Conservation (phyloP, 805 yeast species). For the Saturnispora silvae region DNA sequence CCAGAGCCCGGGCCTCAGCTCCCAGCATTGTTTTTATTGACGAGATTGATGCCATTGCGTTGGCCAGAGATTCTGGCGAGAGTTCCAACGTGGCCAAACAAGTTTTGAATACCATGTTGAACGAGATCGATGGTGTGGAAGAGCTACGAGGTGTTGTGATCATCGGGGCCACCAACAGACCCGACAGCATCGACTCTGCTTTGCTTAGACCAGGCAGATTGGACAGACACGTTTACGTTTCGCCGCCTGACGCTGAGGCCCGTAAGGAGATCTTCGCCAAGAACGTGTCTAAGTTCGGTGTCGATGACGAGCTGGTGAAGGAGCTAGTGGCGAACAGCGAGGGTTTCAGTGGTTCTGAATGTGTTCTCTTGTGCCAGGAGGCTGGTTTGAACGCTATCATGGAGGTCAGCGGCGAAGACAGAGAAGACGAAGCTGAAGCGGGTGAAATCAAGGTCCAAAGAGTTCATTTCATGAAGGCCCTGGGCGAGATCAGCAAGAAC, state of each 20-base stretch:
- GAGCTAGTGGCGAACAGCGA: conserved; percentile 55
- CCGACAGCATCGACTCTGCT: conserved; percentile 88
- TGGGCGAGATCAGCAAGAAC: conserved; percentile 58
- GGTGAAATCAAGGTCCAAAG: conserved; percentile 5
- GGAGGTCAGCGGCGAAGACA: conserved; percentile 52
- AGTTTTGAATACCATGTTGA: conserved; percentile 80
- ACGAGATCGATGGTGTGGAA: conserved; percentile 96
- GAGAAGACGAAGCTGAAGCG: too few species aligned
- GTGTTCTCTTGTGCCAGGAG: conserved; percentile 83
- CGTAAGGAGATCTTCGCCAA: conserved; percentile 68
- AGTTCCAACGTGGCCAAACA: conserved; percentile 67
- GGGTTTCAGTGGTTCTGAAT: conserved; percentile 96
- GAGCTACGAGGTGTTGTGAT: conserved; percentile 87
- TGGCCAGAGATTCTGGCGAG: conserved; percentile 54
- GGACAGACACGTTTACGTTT: conserved; percentile 86
- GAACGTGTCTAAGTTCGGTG: conserved; percentile 53
- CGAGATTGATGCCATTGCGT: conserved; percentile 90
- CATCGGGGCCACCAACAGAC: conserved; percentile 94
- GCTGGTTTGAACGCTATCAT: conserved; percentile 92
- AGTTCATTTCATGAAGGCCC: conserved; percentile 51
- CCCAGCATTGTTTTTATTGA: conserved; percentile 95
- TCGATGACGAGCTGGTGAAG: conserved; percentile 31
- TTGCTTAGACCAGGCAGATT: conserved; percentile 90
- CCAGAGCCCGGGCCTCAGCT: conserved; percentile 82
- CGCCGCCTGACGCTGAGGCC: conserved; percentile 82